These are phyloP conservation scores for Debaryomycetaceae sp. DNA, from an alignment of 1,139 yeast genomes.

Conservation along the genomic window DNA sequence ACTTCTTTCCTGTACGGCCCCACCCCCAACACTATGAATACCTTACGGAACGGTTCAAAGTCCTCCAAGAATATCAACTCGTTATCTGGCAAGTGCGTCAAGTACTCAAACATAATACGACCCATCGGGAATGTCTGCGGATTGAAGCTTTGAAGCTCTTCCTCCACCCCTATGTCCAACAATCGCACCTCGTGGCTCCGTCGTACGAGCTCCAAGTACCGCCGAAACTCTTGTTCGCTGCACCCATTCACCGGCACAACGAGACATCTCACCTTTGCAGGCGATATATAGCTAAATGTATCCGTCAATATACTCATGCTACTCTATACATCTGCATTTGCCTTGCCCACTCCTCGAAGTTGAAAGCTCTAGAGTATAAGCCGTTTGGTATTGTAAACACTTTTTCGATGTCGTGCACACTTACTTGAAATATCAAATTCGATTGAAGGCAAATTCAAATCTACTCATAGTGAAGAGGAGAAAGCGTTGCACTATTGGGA, in stretches of 20 bases:
- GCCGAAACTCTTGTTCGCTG: constrained; percentile 42
- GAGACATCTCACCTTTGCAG: constrained; percentile 64
- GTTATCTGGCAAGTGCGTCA: constrained; percentile 46
- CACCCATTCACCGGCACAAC: constrained; percentile 71
- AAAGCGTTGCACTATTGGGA: background rate
- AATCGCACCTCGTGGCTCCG: constrained; percentile 63
- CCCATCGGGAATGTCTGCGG: constrained; percentile 88
- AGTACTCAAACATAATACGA: constrained; percentile 56
- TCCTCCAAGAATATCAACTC: constrained; percentile 71
- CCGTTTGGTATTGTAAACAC: background rate
- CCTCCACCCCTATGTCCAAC: constrained; percentile 68
- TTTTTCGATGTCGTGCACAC: constrained; percentile 1
- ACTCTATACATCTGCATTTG: background rate
- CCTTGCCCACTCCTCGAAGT: background rate
- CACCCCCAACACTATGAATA: constrained; percentile 65
- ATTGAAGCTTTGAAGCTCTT: constrained; percentile 57
- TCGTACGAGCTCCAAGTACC: constrained; percentile 43
- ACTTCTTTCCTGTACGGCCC: constrained; percentile 37
- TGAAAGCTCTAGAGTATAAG: background rate
- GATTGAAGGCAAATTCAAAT: constrained; percentile 1
- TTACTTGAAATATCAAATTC: constrained; percentile 1
- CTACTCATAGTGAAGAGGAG: background rate
- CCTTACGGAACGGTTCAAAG: constrained; percentile 83
- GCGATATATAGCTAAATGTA: constrained; percentile 35
- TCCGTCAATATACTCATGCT: constrained; percentile 10